A percentile compares a stretch with the other conserved stretches of the same genome.
phyloP scores from a whole-genome alignment of 495 filamentous ascomycete genomes.

The Aspergillus olivimuriae region DNA sequence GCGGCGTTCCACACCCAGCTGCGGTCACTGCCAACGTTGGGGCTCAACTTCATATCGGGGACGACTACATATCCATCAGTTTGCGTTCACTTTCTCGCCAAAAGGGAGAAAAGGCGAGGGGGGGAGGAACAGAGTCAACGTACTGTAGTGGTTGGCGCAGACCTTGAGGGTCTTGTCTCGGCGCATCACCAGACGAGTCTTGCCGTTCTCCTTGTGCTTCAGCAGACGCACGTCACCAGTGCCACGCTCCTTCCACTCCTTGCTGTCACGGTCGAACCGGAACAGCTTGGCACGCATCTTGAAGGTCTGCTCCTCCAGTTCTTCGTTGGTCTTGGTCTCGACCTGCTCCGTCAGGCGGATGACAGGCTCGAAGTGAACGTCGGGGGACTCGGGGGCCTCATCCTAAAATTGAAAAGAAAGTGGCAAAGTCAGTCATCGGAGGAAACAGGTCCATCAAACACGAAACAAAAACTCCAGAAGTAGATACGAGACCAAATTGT shows the following conservation, averaged over 20 bases:
- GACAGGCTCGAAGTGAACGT: conserved; percentile 96
- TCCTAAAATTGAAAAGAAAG: conserved; percentile 32
- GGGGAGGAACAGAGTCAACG: conserved; percentile 20
- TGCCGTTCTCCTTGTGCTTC: conserved; percentile 97
- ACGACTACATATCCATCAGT: conserved; percentile 58
- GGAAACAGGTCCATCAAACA: not conserved
- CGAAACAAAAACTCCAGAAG: not conserved
- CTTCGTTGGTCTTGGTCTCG: conserved; percentile 96
- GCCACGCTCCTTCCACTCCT: conserved; percentile 99
- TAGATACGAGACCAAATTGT: too few species aligned
- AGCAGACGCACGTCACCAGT: conserved; percentile 93
- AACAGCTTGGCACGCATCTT: conserved; percentile 99
- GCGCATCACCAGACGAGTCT: conserved; percentile 97
- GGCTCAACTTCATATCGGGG: conserved; percentile 96
- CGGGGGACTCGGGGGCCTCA: conserved; percentile 74
- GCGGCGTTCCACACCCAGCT: conserved; percentile 99
- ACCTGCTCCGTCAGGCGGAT: conserved; percentile 92
- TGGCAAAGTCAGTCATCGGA: not conserved
- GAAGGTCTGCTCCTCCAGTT: conserved; percentile 93
- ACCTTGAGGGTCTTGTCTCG: conserved; percentile 99
- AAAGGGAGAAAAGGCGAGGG: not conserved
- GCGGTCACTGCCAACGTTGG: conserved; percentile 95
- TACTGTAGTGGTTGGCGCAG: conserved; percentile 99
- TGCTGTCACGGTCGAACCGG: conserved; percentile 82
- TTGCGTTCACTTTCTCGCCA: not conserved